Base-by-base conservation (phyloP, 257 asterid genomes). In the Penstemon davidsonii region DNA sequence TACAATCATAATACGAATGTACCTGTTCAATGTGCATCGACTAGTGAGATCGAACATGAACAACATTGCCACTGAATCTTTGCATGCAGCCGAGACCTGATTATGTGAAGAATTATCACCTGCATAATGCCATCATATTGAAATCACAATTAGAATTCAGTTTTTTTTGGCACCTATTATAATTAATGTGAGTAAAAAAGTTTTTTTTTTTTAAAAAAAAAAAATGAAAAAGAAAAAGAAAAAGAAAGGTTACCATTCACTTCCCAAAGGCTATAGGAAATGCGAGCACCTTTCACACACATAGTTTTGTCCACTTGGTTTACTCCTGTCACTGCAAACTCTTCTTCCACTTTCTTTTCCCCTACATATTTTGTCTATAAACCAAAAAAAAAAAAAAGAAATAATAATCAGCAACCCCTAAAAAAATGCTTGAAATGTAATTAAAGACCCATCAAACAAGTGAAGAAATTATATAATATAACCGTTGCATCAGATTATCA, bases 1-100 rank as follows among this genome's bases (percentile, higher is more conserved):
- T 38, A 19, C 9, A 18, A 12, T n/a, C 8, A 41, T 12, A 5
- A 2, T 1, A 18, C 18, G 4, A 66, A 15, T 3, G 33, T 86
- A 88, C 97, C 88, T 86, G 61, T 90, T 88, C 64, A 90, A 69
- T 3, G 97, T 85, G 69, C 88, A 73, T 41, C 96, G 86, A 64
- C 97, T 86, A 0, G 96, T 88, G 0, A 90, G 91, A 83, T 90
- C 97, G 74, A 90, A 90, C 97, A 90, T 90, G 61, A 85, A 86
- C 9, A 86, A 60, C 77, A 90, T 79, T 43, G 96, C 97, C 55
- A 83, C 95, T 11, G 95, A 83, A 69, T 88, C 89, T 63, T 79
- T 76, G 69, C 89, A 86, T 50, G 95, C 96, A 19, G 70, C 72
- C 43, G 85, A 83, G 69, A 90, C 76, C 11, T 77, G 84, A 53